phyloP scores from a whole-genome alignment of 768 basidiomycete genomes.

The Tylopilus sp. region DNA sequence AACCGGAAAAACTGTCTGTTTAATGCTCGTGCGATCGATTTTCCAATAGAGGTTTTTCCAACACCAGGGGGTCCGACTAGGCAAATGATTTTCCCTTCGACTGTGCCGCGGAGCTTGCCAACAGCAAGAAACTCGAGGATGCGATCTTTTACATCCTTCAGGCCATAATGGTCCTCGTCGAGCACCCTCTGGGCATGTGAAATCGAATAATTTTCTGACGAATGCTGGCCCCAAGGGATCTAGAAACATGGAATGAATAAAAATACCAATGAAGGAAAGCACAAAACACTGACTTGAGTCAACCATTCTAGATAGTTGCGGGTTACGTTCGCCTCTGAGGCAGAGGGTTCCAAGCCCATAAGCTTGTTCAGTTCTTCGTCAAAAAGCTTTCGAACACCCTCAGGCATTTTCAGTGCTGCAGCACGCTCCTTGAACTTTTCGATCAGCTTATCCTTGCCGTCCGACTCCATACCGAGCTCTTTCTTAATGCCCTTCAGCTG shows the following conservation, averaged over 20 bases:
- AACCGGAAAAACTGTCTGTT: conserved; percentile 94
- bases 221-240: conserved; percentile 97
- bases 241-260: conserved; percentile 27
- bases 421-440: conserved; percentile 91
- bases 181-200: conserved; percentile 75
- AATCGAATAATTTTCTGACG: conserved; percentile 89
- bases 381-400: conserved; percentile 86
- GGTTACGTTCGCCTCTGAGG: conserved; percentile 91
- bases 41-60: conserved; percentile 95
- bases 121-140: conserved; percentile 96
- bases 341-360: conserved; percentile 83
- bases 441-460: conserved; percentile 92
- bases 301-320: conserved; percentile 94
- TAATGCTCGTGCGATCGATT: conserved; percentile 89
- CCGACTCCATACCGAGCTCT: conserved; percentile 92
- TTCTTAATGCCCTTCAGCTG: conserved; percentile 96
- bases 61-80: conserved; percentile 97
- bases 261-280: neutral
- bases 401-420: conserved; percentile 80
- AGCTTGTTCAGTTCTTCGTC: conserved; percentile 95
- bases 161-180: conserved; percentile 94
- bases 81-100: conserved; percentile 97
- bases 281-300: conserved; percentile 53
- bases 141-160: conserved; percentile 88
- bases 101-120: conserved; percentile 89